These are phyloP conservation scores for Saccharomyces jurei DNA, from an alignment of 805 yeast species.

Conservation along the genomic window DNA sequence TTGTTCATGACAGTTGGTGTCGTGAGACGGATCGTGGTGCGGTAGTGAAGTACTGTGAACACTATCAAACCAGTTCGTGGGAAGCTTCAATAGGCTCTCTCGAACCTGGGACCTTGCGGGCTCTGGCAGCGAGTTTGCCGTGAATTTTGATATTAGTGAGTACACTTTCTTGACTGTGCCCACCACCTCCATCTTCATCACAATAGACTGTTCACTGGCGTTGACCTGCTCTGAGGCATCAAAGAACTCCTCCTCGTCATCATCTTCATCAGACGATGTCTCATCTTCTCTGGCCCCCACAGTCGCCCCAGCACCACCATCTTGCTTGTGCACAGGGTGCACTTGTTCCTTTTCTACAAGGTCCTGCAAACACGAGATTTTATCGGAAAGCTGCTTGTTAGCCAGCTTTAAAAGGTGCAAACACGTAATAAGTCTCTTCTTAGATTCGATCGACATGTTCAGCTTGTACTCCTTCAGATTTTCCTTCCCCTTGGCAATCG, in stretches of 20 bases:
- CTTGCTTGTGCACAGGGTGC: background rate
- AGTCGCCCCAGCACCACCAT: constrained; percentile 1
- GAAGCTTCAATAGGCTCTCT: constrained; percentile 66
- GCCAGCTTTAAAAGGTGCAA: constrained; percentile 75
- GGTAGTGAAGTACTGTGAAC: constrained; percentile 20
- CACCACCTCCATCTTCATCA: constrained; percentile 66
- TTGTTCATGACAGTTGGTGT: background rate
- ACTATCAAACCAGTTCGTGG: constrained; percentile 57
- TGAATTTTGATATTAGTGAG: constrained; percentile 74
- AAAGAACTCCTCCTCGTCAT: constrained; percentile 26
- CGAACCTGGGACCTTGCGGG: constrained; percentile 77
- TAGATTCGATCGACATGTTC: constrained; percentile 56
- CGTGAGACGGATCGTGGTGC: background rate
- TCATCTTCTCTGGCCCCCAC: background rate
- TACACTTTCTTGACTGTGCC: constrained; percentile 85
- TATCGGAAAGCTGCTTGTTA: constrained; percentile 61
- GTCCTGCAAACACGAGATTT: constrained; percentile 58
- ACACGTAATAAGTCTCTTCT: constrained; percentile 68
- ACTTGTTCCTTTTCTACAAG: constrained; percentile 41
- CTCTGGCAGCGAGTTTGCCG: constrained; percentile 66
- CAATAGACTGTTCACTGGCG: constrained; percentile 24
- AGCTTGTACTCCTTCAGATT: constrained; percentile 31
- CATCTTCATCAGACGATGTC: constrained; percentile 8
- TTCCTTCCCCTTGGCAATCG: constrained; percentile 30
- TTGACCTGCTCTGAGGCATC: constrained; percentile 28